Evolutionary conservation across 441 rosid genomes (phyloP).

Genomic region (Gossypium gossypioides): DNA sequence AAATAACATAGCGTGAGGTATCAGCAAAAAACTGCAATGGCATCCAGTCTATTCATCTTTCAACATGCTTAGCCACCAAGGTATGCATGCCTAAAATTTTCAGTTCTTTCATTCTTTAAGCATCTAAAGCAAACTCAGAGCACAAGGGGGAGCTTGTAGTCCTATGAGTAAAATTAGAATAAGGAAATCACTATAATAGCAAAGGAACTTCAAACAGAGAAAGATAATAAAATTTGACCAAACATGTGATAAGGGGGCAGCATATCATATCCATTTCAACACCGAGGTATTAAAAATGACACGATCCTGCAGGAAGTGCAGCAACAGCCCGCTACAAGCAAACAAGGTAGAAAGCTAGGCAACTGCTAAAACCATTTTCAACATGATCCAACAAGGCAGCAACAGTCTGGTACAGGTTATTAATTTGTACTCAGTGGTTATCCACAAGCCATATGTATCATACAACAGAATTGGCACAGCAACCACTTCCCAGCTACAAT

Average conservation of each 20-base stretch:
- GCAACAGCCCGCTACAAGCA: conserved; percentile 2
- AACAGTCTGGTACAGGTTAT: conserved; percentile 27
- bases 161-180: neutral
- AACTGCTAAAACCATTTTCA: conserved; percentile 11
- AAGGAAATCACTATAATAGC: neutral
- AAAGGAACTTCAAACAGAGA: neutral
- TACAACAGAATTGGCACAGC: conserved; percentile 33
- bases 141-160: neutral
- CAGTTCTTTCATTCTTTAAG: neutral
- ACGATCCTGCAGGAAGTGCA: neutral
- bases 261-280: neutral
- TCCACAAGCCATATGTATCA: conserved; percentile 26
- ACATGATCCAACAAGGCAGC: conserved; percentile 28
- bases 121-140: neutral
- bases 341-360: conserved; percentile 5
- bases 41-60: neutral
- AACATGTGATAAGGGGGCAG: neutral
- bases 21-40: neutral
- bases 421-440: conserved; percentile 23
- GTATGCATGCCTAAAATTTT: neutral
- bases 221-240: neutral
- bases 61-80: neutral
- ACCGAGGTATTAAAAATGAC: neutral
- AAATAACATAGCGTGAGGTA: neutral
- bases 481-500: conserved; percentile 46